Evolutionary conservation across 2,329 filamentous ascomycete genomes (phyloP), one percentile per base, ranked within the genome.

Genomic region (Monilinia laxa): DNA sequence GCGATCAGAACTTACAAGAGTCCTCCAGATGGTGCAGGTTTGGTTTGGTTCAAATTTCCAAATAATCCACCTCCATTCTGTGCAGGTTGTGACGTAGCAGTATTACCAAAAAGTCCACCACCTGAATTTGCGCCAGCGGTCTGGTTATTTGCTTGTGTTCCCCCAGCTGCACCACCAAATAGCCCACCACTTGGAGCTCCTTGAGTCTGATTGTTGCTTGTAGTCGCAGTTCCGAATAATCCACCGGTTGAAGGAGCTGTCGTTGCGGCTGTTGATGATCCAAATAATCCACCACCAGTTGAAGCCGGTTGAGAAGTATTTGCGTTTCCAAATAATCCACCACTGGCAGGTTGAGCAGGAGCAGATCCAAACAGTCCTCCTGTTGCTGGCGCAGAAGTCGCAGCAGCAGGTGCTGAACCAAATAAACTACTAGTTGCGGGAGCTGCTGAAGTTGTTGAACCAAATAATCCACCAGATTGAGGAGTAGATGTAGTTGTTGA

Each of bases 251-350:
- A 65, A 62, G 68, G 68, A 66, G 67, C 73, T 35, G 70, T 35
- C n/a, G 62, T 54, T 20, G 67, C 35, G 11, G 42, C 45, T 45
- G 42, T 57, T 25, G 72, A 62, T 23, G 72, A 62, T 18, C 72
- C 77, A 68, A 79, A 78, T 23, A 79, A 66, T 25, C 74, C 72
- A 56, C 67, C 53, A 38, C 71, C 71, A 51, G 67, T 66, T 25
- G 69, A 66, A 62, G 65, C 42, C 38, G 71, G 68, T 28, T 70
- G 71, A 42, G 70, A 40, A 31, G 67, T 45, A 55, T 60, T 60
- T 16, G 71, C 53, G n/a, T 69, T 57, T 54, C 76, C 76, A 66
- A 78, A 78, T 28, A 78, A 66, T 35, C 75, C 73, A 53, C 72
- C 68, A 38, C 69, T 65, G 23, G 68, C 71, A 49, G 68, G 57